These are phyloP conservation scores for Boletus huronensis DNA, from an alignment of 768 basidiomycete genomes.

Conservation along the genomic window DNA sequence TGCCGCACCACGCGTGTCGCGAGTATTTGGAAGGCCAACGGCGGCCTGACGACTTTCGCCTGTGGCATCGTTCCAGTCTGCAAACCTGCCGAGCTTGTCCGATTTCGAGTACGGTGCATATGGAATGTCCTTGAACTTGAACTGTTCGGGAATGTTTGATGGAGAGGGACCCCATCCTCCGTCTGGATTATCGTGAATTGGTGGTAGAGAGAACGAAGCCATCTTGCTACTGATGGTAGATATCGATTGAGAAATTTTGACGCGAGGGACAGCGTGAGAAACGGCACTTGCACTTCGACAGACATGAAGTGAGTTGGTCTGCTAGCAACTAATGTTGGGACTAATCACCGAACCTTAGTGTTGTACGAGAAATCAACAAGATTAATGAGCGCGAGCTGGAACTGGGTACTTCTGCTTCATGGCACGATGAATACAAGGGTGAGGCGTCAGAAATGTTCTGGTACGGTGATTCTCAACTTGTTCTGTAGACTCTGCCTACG, in stretches of 20 bases:
- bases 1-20: slow-evolving; percentile 48
- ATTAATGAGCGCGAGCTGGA: slow-evolving; percentile 92
- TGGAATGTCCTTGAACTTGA: slow-evolving; percentile 98
- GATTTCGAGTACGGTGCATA: slow-evolving; percentile 99
- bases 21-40: slow-evolving; percentile 44
- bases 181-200: slow-evolving; percentile 88
- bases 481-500: slow-evolving; percentile 81
- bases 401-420: slow-evolving; percentile 69
- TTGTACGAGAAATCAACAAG: slow-evolving; percentile 88
- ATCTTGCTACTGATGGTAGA: slow-evolving; percentile 35
- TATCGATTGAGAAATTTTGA: slow-evolving; percentile 22
- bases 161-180: slow-evolving; percentile 91
- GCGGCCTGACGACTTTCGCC: slow-evolving; percentile 58
- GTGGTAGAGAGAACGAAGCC: slow-evolving; percentile 82
- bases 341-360: slow-evolving; percentile 44
- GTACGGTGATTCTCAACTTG: slow-evolving; percentile 4
- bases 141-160: slow-evolving; percentile 80
- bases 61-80: slow-evolving; percentile 91
- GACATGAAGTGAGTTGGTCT: slow-evolving; percentile 65
- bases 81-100: slow-evolving; percentile 95
- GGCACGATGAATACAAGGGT: slow-evolving; percentile 97
- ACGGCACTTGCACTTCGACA: slow-evolving; percentile 15
- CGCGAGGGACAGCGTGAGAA: slow-evolving; percentile 22
- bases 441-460: neutral
- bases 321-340: neutral